Conservation (phyloP, 441 rosid species). For the Gossypium davidsonii region DNA sequence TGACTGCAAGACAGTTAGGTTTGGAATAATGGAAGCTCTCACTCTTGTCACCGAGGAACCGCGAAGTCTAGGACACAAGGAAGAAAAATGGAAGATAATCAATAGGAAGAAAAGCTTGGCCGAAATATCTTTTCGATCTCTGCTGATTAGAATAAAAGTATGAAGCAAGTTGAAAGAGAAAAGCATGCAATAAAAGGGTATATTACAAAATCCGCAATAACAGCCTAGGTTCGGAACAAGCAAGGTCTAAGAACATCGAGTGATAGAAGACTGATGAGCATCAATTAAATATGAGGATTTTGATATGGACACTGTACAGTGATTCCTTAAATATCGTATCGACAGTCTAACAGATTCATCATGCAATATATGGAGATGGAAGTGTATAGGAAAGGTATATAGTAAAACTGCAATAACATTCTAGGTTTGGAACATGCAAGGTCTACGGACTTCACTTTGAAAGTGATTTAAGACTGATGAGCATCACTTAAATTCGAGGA, state of each 20-base stretch:
- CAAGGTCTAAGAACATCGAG: background rate
- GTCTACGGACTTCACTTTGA: background rate
- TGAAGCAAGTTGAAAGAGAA: background rate
- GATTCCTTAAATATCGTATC: too few species aligned
- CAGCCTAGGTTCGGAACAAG: background rate
- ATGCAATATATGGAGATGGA: too few species aligned
- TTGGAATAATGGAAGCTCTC: constrained; percentile 16
- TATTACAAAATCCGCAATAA: background rate
- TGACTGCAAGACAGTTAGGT: constrained; percentile 17
- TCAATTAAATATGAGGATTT: too few species aligned
- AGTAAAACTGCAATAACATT: background rate
- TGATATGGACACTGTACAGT: too few species aligned
- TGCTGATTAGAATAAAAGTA: constrained; percentile 8
- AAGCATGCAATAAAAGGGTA: background rate
- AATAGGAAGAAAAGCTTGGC: constrained; percentile 20
- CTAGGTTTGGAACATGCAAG: background rate
- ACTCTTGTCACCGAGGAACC: constrained; percentile 82
- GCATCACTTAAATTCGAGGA: background rate
- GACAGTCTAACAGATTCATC: too few species aligned
- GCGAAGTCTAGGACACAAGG: constrained; percentile 57
- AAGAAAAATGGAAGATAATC: constrained; percentile 29
- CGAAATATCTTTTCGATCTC: background rate
- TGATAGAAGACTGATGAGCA: too few species aligned
- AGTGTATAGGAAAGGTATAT: background rate
- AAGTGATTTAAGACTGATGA: background rate